phyloP scores from a whole-genome alignment of 441 rosid genomes.

The Jatropha podagrica region DNA sequence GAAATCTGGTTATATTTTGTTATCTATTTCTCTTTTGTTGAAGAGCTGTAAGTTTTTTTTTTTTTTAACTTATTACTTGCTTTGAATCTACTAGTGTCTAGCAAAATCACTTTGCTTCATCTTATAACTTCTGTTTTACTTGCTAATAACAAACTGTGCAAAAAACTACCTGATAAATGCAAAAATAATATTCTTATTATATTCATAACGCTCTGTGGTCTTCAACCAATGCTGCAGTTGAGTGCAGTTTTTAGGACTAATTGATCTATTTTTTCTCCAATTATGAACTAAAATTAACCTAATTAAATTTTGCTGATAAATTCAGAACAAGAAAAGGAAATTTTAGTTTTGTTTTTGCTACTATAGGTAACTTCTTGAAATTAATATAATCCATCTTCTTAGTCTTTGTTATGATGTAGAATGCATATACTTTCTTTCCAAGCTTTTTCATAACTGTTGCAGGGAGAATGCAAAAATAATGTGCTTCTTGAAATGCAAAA shows the following conservation, averaged over 20 bases:
- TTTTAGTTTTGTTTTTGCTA: not conserved
- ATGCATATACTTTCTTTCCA: not conserved
- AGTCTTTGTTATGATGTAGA: not conserved
- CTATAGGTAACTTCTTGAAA: not conserved
- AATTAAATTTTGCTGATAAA: not conserved
- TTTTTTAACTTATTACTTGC: not conserved
- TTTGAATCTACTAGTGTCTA: not conserved
- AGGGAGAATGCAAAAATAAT: constrained; percentile 53
- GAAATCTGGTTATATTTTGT: not conserved
- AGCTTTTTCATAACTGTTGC: constrained; percentile 8
- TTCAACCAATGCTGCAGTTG: not conserved
- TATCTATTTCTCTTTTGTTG: not conserved
- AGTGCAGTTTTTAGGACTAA: not conserved
- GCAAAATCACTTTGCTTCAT: not conserved
- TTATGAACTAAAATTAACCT: not conserved
- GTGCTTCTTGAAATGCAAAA: too few relatives aligned
- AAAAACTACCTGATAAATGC: not conserved
- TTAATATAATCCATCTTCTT: not conserved
- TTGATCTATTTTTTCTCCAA: not conserved
- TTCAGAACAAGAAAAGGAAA: not conserved
- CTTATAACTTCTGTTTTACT: not conserved
- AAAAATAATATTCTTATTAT: not conserved
- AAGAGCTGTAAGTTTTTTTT: not conserved
- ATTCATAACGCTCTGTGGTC: not conserved
- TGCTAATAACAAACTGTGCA: not conserved